phyloP scores from a whole-genome alignment of 2,329 filamentous ascomycete species.

The Diaporthe vaccinii region DNA sequence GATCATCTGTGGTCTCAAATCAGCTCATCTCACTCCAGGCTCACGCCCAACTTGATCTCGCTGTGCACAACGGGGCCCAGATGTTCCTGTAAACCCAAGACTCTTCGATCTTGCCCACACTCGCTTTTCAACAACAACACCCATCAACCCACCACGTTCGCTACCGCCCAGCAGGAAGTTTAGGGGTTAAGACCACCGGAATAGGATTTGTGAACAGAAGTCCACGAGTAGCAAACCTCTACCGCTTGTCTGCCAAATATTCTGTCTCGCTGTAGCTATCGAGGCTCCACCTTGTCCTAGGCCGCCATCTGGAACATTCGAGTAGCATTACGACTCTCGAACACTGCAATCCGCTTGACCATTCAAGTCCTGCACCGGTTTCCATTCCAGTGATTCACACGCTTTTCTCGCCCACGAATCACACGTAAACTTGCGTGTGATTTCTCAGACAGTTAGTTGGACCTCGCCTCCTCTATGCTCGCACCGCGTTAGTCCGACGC shows the following conservation, averaged over 20 bases:
- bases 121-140: slow-evolving; percentile 40
- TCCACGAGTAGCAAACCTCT: slow-evolving; percentile 23
- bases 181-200: slow-evolving; percentile 40
- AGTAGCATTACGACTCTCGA: slow-evolving; percentile 36
- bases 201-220: slow-evolving; percentile 35
- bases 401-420: slow-evolving; percentile 33
- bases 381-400: background rate
- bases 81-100: slow-evolving; percentile 36
- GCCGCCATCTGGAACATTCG: slow-evolving; percentile 44
- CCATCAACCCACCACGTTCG: slow-evolving; percentile 52
- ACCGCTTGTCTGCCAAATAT: slow-evolving; percentile 22
- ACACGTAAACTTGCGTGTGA: slow-evolving; percentile 37
- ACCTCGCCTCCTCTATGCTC: background rate
- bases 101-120: slow-evolving; percentile 44
- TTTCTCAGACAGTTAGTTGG: slow-evolving; percentile 43
- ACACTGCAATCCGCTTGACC: slow-evolving; percentile 39
- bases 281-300: slow-evolving; percentile 43
- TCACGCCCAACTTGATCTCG: background rate
- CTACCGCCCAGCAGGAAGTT: slow-evolving; percentile 49
- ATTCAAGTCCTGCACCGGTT: background rate
- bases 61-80: slow-evolving; percentile 23
- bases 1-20: slow-evolving; percentile 13
- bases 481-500: background rate
- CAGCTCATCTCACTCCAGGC: slow-evolving; percentile 14
- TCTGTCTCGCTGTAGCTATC: slow-evolving; percentile 23